Evolutionary conservation across 768 basidiomycete species (phyloP), one percentile per base, ranked within the genome.

Genomic region (Hydnomerulius pinastri): DNA sequence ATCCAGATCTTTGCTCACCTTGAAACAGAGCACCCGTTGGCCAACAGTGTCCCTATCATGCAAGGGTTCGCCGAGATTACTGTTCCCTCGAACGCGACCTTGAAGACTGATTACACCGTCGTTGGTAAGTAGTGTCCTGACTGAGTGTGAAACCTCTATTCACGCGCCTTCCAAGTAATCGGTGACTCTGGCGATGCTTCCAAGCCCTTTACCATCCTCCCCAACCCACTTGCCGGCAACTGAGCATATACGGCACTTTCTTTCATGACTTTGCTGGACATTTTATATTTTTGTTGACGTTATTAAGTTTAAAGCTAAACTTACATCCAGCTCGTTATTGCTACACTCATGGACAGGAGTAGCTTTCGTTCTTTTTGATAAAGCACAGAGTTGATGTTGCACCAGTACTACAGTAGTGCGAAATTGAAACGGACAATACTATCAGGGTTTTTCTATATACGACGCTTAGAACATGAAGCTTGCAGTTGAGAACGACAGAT

Each of bases 121-220:
- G 83, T 79, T 51, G 60, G 87, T 87, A 61, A 73, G 86, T 80
- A 41, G 7, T 21, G 2, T 2, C 12, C 4, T 15, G 5, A 12
- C 17, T 20, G 25, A 3, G 8, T 36, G 4, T 6, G 21, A 39
- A 18, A 21, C 27, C 10, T 17, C 23, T 32, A n/a, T 50, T 7
- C 44, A 49, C 15, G 60, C 27, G 3, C 24, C 2, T 41, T 38
- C 37, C 12, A 49, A 87, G 86, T 86, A 35, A 71, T 84, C 55
- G 87, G 87, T 23, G 81, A 85, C 59, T 86, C 83, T 12, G 87
- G 87, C 10, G 81, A 90, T 54, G 56, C 65, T 8, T 85, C 80
- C 59, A 78, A 78, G 0, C 15, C 68, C 32, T 89, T 90, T 62
- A 79, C 75, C 1, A 90, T 90, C 53, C 15, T 11, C 3, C 7